Conservation (phyloP, 768 basidiomycete species). For the Floccularia luteovirens region DNA sequence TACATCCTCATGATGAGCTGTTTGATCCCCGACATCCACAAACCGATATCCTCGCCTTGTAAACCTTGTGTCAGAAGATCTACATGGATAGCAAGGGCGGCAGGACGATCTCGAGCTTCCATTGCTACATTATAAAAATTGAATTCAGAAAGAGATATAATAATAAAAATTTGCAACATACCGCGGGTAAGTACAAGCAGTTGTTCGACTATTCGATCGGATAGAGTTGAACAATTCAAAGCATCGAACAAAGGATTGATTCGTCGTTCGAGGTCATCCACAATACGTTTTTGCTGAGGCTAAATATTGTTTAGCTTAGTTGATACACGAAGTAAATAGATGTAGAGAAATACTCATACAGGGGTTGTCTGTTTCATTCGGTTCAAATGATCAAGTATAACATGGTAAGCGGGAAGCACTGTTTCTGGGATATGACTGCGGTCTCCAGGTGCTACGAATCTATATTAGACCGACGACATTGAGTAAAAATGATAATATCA, state of each 20-base stretch:
- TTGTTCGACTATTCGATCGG: constrained; percentile 61
- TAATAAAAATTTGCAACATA: constrained; percentile 21
- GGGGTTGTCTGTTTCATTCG: constrained; percentile 69
- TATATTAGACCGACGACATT: constrained; percentile 24
- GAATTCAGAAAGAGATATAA: constrained; percentile 1
- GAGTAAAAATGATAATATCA: constrained; percentile 3
- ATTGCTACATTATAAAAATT: constrained; percentile 49
- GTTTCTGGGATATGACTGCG: constrained; percentile 83
- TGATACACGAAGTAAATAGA: not conserved
- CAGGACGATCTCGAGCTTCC: constrained; percentile 66
- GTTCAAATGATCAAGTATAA: constrained; percentile 56
- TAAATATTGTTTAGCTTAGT: constrained; percentile 25
- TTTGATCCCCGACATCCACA: constrained; percentile 89
- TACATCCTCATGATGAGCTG: constrained; percentile 74
- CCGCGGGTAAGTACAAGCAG: constrained; percentile 68
- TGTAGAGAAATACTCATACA: constrained; percentile 35
- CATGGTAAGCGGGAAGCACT: constrained; percentile 54
- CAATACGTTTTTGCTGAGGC: constrained; percentile 79
- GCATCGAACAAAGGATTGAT: constrained; percentile 84
- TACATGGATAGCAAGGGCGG: constrained; percentile 78
- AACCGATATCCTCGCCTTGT: constrained; percentile 73
- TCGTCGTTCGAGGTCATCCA: constrained; percentile 82
- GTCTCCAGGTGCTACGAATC: constrained; percentile 74
- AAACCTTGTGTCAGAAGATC: constrained; percentile 77
- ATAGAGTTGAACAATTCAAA: constrained; percentile 83